Evolutionary conservation across 257 asterid genomes (phyloP), one percentile per base, ranked within the genome.

Genomic region (Misopates orontium): DNA sequence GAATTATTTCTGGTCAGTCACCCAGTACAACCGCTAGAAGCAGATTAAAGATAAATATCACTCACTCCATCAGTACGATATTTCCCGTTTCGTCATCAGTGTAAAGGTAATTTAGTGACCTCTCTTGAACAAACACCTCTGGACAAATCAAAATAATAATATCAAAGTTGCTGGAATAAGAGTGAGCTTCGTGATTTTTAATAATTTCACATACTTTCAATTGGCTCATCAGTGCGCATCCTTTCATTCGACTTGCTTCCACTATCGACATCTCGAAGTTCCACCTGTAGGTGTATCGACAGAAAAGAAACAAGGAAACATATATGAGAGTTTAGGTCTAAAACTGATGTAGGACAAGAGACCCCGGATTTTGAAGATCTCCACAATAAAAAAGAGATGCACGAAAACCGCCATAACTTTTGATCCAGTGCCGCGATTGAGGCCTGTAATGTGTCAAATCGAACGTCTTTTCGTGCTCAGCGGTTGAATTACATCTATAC

Each of bases 201-300:
- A 36, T 36, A 36, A 21, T 68, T 65, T 52, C 36, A 60, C 94
- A 65, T 94, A 94, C 97, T 88, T 75, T 90, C 96, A 71, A 94
- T 72, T 28, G 92, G 50, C 84, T 94, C 97, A 67, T 90, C 96
- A 0, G 99, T 94, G 51, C 97, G 90, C 66, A 94, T 66, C 75
- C 99, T 86, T 81, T 90, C 99, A 47, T 88, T 94, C 60, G 79
- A 63, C 79, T 94, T 94, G 85, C 59, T 86, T 73, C 99, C 99
- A 75, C 90, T 85, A 78, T 85, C 96, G 60, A 94, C 78, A 74
- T 94, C 99, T 50, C 99, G 99, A 44, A 94, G 90, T 82, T 94
- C 99, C 76, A 94, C 99, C 99, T 93, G 84, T 67, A 71, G n/a
- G 54, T 68, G 67, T 70, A 17, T 59, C 62, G 64, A 51, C 39